Percentiles rank a stretch among this genome's conserved stretches.
These are phyloP conservation scores for Platismatia glauca DNA, from an alignment of 495 filamentous ascomycete species.

Conservation along the genomic window DNA sequence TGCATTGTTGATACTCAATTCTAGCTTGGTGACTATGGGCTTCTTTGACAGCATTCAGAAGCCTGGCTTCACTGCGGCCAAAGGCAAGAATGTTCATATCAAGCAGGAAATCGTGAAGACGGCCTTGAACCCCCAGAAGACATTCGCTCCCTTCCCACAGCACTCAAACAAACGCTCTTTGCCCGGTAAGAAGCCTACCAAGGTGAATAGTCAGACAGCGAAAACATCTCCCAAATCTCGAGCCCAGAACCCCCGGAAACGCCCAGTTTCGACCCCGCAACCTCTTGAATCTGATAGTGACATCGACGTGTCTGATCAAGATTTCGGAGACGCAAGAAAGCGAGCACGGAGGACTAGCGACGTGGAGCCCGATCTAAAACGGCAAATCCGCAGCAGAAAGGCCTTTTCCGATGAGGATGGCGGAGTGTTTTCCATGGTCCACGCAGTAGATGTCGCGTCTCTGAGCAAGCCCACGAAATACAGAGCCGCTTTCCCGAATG, in stretches of 20 bases:
- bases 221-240: constrained; percentile 30
- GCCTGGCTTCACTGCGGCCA: constrained; percentile 41
- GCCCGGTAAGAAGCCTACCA: constrained; percentile 25
- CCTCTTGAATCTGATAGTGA: constrained; percentile 44
- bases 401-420: constrained; percentile 49
- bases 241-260: constrained; percentile 35
- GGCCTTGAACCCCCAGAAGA: constrained; percentile 27
- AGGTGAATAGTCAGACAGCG: constrained; percentile 29
- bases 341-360: constrained; percentile 36
- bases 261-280: constrained; percentile 37
- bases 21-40: constrained; percentile 31
- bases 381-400: constrained; percentile 51
- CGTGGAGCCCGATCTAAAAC: constrained; percentile 45
- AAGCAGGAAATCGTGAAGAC: constrained; percentile 40
- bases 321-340: constrained; percentile 41
- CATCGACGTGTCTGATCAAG: constrained; percentile 35
- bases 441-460: constrained; percentile 59
- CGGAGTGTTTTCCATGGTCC: constrained; percentile 48
- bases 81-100: constrained; percentile 41
- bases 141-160: constrained; percentile 14
- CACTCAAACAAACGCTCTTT: neutral
- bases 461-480: constrained; percentile 38
- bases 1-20: neutral
- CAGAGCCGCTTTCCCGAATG: constrained; percentile 35
- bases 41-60: constrained; percentile 51